Conservation (phyloP, 2,329 filamentous ascomycete genomes). For the Sporothrix inflata region DNA sequence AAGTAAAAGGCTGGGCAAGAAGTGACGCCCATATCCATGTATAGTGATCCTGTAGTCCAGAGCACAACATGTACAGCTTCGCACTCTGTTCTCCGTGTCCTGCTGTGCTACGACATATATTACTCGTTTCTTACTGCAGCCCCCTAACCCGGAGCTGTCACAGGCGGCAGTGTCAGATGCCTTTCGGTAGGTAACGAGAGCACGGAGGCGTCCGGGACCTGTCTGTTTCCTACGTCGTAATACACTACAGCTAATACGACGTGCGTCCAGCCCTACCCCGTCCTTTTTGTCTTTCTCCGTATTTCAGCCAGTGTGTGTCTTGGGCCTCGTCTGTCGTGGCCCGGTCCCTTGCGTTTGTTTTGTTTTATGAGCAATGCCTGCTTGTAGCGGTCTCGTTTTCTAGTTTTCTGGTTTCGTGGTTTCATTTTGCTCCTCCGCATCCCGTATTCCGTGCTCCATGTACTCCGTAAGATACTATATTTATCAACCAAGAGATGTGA, state of each 20-base stretch:
- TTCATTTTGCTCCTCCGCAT: not conserved
- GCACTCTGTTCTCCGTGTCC: not conserved
- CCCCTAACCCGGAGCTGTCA: not conserved
- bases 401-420: not conserved
- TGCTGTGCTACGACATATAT: not conserved
- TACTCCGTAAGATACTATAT: not conserved
- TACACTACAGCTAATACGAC: not conserved
- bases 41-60: too few relatives aligned
- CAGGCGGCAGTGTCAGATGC: not conserved
- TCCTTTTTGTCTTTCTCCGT: not conserved
- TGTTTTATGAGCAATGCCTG: not conserved
- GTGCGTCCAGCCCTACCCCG: not conserved
- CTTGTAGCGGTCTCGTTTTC: not conserved
- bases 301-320: not conserved
- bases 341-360: not conserved
- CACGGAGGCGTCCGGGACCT: not conserved
- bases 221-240: not conserved
- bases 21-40: too few relatives aligned
- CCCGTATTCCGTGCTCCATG: not conserved
- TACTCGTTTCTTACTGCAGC: not conserved
- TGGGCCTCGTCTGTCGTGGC: not conserved
- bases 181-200: not conserved
- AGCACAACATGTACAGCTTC: too few relatives aligned
- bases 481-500: not conserved
- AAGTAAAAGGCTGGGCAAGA: too few relatives aligned